A percentile compares a stretch with the other conserved stretches of the same genome.
Conservation (phyloP, 2,329 filamentous ascomycete species). For the Alternaria rosae region DNA sequence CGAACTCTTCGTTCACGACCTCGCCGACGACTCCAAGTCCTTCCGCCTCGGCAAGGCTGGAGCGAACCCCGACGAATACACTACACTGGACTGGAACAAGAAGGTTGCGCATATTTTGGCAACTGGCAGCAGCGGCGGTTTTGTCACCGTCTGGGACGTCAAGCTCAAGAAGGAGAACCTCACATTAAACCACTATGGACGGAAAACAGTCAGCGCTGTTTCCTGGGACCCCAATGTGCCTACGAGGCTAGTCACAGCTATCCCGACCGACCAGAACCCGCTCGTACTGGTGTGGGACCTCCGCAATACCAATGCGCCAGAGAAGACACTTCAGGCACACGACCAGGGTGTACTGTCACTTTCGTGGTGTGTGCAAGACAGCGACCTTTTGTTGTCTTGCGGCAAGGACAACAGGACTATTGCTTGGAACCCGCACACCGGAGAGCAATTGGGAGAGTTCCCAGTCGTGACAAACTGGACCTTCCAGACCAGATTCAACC, state of each 20-base stretch:
- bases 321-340: constrained; percentile 87
- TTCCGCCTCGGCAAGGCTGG: constrained; percentile 88
- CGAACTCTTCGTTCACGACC: constrained; percentile 93
- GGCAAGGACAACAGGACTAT: constrained; percentile 97
- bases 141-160: constrained; percentile 98
- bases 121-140: constrained; percentile 89
- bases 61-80: constrained; percentile 91
- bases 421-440: constrained; percentile 95
- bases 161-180: constrained; percentile 98
- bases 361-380: constrained; percentile 94
- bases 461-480: constrained; percentile 99
- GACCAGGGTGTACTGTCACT: constrained; percentile 92
- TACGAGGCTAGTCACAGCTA: constrained; percentile 92
- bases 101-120: constrained; percentile 97
- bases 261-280: constrained; percentile 85
- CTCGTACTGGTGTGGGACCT: constrained; percentile 94
- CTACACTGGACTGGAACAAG: constrained; percentile 97
- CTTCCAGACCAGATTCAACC: constrained; percentile 93
- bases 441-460: constrained; percentile 87
- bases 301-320: constrained; percentile 93
- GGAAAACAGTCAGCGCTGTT: constrained; percentile 93
- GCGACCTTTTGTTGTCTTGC: constrained; percentile 85
- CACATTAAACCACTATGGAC: constrained; percentile 86
- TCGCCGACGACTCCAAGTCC: constrained; percentile 87
- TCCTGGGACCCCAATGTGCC: constrained; percentile 95